A percentile compares a stretch with the other conserved stretches of the same genome.
Conservation (phyloP, 2,329 filamentous ascomycete species). For the Calonectria montana region DNA sequence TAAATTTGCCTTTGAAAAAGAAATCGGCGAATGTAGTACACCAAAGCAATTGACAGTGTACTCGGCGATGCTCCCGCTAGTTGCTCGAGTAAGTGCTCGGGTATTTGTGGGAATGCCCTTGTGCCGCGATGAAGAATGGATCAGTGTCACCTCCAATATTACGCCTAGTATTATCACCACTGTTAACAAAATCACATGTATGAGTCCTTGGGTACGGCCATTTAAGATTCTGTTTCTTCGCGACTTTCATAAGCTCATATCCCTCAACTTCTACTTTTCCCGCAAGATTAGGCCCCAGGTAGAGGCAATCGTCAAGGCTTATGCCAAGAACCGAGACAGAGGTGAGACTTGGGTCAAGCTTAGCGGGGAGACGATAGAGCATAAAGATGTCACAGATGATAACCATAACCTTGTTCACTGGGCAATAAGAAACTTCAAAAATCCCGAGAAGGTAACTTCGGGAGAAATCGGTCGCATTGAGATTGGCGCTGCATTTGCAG, state of each 20-base stretch:
- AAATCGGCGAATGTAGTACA: neutral
- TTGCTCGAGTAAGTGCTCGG: neutral
- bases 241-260: neutral
- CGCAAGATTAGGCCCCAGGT: neutral
- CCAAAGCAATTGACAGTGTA: neutral
- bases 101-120: neutral
- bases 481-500: neutral
- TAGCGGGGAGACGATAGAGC: neutral
- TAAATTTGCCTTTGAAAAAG: neutral
- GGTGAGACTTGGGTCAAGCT: neutral
- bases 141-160: neutral
- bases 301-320: neutral
- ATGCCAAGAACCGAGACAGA: neutral
- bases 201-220: neutral
- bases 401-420: neutral
- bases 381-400: neutral
- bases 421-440: neutral
- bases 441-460: neutral
- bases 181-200: neutral
- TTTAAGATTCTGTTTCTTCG: neutral
- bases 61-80: neutral
- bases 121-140: neutral
- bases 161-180: neutral
- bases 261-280: neutral
- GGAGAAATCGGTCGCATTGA: neutral